Evolutionary conservation across 2,329 filamentous ascomycete species (phyloP), one percentile per base, ranked within the genome.

Genomic region (Pseudogymnoascus sp.): DNA sequence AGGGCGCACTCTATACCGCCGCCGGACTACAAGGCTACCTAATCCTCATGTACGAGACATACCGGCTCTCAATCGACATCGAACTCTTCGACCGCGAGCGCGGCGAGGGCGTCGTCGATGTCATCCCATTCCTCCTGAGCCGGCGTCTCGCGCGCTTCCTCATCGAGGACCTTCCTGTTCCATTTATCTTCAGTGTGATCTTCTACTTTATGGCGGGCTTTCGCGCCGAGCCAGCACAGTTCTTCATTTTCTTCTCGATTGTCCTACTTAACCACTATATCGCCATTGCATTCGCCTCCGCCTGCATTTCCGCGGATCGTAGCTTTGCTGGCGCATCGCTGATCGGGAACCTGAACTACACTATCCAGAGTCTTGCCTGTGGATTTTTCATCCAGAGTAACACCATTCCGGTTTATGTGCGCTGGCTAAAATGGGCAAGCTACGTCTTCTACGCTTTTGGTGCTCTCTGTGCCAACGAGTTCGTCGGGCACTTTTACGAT

Each of bases 151-250:
- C 89, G 0, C 81, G 88, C 5, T 75, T 91, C 21, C 79, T 87
- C 1, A 84, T 88, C 0, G 89, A 93, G 71, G 89, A 92, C 69
- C 70, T 92, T 0, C 87, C 88, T 0, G 88, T 91, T 1, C 89
- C 89, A 0, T 80, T 91, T 14, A 72, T 91, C 3, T 92, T 88
- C 70, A 86, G 86, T 5, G 75, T 86, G 1, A 87, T 92, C 6
- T 87, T 86, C 70, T 93, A 92, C 73, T 92, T 90, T 72, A 91
- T 92, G 87, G 84, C 85, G 5, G 88, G 88, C 0, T 90, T 91
- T 68, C 84, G 89, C 56, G 78, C 81, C 2, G 81, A 86, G 7
- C 83, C 80, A 0, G 74, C 70, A 1, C 84, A 88, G 62, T 92
- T 91, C 73, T 86, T 93, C 64, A 85, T 82, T 0, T 93, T 91